Evolutionary conservation across 176 grass and related monocot genomes (phyloP).

Genomic region (Carex parvula): DNA sequence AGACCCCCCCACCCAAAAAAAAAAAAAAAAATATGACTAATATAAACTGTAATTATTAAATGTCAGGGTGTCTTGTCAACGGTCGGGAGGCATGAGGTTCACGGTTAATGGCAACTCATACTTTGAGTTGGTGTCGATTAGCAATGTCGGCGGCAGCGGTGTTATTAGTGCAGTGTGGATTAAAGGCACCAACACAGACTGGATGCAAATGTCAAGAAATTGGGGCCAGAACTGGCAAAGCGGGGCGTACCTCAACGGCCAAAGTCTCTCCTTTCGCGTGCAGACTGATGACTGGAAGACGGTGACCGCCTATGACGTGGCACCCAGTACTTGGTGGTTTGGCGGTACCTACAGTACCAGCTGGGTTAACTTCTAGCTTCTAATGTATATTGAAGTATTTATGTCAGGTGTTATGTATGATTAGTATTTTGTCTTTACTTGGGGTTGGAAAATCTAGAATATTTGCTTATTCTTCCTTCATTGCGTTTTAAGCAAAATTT

Average conservation of each 20-base stretch:
- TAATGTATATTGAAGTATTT: background rate
- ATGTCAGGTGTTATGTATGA: background rate
- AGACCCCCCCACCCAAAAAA: background rate
- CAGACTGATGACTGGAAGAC: constrained; percentile 15
- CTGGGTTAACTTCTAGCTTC: background rate
- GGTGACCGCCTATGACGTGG: background rate
- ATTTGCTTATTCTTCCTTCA: background rate
- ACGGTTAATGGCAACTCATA: constrained; percentile 38
- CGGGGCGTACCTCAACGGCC: constrained; percentile 34
- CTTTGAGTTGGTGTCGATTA: constrained; percentile 39
- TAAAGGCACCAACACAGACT: constrained; percentile 19
- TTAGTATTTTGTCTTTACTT: background rate
- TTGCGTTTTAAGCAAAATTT: background rate
- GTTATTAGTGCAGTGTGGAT: constrained; percentile 48
- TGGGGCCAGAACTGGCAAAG: constrained; percentile 64
- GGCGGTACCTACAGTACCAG: constrained; percentile 3
- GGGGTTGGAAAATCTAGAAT: background rate
- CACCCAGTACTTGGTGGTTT: constrained; percentile 12
- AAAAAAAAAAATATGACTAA: background rate
- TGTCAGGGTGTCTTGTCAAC: constrained; percentile 28
- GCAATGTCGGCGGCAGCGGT: constrained; percentile 37
- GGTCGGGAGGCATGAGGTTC: constrained; percentile 38
- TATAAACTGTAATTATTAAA: background rate
- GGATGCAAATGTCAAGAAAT: constrained; percentile 51
- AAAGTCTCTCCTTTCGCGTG: constrained; percentile 34